Conservation (phyloP, 2,329 filamentous ascomycete genomes). For the Phialocephala sp. region DNA sequence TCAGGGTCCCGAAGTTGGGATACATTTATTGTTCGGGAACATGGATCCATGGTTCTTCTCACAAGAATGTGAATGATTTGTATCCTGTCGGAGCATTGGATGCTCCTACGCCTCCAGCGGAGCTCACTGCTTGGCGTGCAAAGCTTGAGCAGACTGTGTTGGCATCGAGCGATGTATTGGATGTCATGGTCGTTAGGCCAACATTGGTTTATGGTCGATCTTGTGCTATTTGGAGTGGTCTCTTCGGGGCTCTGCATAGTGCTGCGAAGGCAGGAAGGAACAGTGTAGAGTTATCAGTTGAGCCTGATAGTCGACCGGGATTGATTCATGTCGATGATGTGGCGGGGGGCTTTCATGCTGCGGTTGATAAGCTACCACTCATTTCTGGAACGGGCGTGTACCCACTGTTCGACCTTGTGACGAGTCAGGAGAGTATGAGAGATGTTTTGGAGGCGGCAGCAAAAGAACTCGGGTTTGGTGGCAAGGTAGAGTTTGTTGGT, state of each 20-base stretch:
- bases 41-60: conserved; percentile 46
- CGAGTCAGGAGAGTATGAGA: conserved; percentile 42
- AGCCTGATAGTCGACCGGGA: conserved; percentile 34
- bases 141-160: conserved; percentile 44
- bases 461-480: conserved; percentile 37
- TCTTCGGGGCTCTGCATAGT: conserved; percentile 38
- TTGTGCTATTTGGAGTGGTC: conserved; percentile 40
- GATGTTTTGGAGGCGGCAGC: conserved; percentile 41
- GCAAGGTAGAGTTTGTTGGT: conserved; percentile 38
- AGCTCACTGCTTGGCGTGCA: conserved; percentile 43
- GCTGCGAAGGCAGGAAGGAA: conserved; percentile 34
- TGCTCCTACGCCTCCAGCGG: conserved; percentile 33
- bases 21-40: conserved; percentile 47
- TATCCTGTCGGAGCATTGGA: conserved; percentile 37
- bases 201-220: conserved; percentile 46
- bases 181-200: conserved; percentile 44
- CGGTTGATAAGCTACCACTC: conserved; percentile 44
- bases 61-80: conserved; percentile 41
- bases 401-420: conserved; percentile 47
- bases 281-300: conserved; percentile 34
- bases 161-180: conserved; percentile 40
- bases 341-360: conserved; percentile 42
- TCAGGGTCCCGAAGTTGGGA: conserved; percentile 44
- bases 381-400: conserved; percentile 40
- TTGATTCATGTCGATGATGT: conserved; percentile 48